A percentile compares a stretch with the other conserved stretches of the same genome.
These are phyloP conservation scores for Alternaria consortialis DNA, from an alignment of 2,329 filamentous ascomycete genomes.

Conservation along the genomic window DNA sequence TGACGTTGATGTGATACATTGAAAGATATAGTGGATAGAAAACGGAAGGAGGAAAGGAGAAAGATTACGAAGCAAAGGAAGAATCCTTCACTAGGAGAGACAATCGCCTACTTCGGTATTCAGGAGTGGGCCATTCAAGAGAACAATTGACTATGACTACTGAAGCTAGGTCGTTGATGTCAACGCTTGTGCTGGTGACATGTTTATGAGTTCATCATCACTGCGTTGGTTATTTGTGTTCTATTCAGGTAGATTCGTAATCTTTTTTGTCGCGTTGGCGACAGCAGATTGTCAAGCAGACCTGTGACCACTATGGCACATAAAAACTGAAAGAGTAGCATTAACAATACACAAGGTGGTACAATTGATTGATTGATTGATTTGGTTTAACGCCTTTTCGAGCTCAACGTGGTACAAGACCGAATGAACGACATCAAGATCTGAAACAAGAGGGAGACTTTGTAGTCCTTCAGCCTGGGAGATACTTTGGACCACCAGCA, in stretches of 20 bases:
- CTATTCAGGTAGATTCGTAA: background rate
- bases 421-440: background rate
- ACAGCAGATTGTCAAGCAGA: background rate
- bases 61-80: background rate
- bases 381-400: too few relatives aligned
- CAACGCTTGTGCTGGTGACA: background rate
- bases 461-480: background rate
- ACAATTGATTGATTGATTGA: too few relatives aligned
- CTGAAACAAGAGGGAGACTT: background rate
- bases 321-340: background rate
- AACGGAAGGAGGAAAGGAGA: background rate
- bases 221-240: background rate
- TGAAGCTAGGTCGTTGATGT: background rate
- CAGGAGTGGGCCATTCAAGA: background rate
- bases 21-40: background rate
- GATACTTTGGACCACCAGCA: background rate
- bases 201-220: background rate
- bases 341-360: background rate
- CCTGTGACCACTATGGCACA: background rate
- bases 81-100: background rate
- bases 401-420: background rate
- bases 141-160: background rate
- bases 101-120: background rate
- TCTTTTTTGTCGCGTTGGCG: background rate
- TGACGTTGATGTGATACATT: constrained; percentile 4